A percentile compares a stretch with the other conserved stretches of the same genome.
Conservation (phyloP, 1,139 yeast genomes). For the Entelexis sorbosivorans region DNA sequence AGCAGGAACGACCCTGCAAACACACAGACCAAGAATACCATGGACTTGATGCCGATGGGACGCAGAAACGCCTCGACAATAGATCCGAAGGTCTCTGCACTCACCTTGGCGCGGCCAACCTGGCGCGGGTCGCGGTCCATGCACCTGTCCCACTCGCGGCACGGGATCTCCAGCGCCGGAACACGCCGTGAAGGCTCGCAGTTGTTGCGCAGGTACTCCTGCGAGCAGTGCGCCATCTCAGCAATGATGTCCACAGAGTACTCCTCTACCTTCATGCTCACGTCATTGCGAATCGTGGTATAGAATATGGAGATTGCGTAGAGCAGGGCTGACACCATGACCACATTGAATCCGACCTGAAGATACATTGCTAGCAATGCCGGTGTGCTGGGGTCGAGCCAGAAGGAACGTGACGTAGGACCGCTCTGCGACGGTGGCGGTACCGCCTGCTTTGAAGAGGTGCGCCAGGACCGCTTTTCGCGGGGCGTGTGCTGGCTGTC, state of each 20-base stretch:
- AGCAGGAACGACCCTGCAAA: slow-evolving; percentile 38
- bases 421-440: not conserved
- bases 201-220: slow-evolving; percentile 59
- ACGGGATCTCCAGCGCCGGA: slow-evolving; percentile 66
- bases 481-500: not conserved
- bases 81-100: slow-evolving; percentile 76
- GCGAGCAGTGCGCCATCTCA: slow-evolving; percentile 60
- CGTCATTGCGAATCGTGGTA: slow-evolving; percentile 56
- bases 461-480: not conserved
- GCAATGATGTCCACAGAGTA: slow-evolving; percentile 49
- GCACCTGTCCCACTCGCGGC: slow-evolving; percentile 69
- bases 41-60: slow-evolving; percentile 67
- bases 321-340: slow-evolving; percentile 45
- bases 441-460: not conserved
- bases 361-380: slow-evolving; percentile 58
- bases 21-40: slow-evolving; percentile 39
- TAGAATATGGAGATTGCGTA: slow-evolving; percentile 47
- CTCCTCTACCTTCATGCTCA: slow-evolving; percentile 54
- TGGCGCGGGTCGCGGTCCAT: slow-evolving; percentile 76
- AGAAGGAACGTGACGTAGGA: slow-evolving; percentile 7
- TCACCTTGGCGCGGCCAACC: slow-evolving; percentile 64
- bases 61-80: slow-evolving; percentile 65
- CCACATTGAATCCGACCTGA: slow-evolving; percentile 56
- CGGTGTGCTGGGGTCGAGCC: slow-evolving; percentile 47
- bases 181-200: slow-evolving; percentile 46